phyloP scores from a whole-genome alignment of 208 protist species.

The Acanthamoeba lenticulata region DNA sequence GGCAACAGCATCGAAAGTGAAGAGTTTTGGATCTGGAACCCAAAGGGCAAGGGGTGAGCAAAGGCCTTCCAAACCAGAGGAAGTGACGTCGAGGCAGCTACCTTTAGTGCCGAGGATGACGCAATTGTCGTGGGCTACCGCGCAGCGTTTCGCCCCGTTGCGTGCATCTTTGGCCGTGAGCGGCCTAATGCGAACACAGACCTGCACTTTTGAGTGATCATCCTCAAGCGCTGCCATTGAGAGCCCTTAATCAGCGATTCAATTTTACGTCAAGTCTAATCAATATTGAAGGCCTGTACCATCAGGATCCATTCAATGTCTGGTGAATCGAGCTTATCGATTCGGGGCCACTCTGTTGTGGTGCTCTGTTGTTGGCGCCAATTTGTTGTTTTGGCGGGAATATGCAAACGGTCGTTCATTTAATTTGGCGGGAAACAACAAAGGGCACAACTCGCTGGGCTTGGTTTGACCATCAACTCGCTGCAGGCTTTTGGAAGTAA shows the following conservation, averaged over 20 bases:
- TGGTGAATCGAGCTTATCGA: too few relatives aligned
- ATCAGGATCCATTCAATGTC: too few relatives aligned
- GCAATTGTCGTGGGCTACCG: background rate
- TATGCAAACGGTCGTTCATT: too few relatives aligned
- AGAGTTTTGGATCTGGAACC: constrained; percentile 2
- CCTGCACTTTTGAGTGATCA: background rate
- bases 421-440: too few relatives aligned
- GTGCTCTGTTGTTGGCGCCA: too few relatives aligned
- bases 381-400: too few relatives aligned
- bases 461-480: too few relatives aligned
- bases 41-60: background rate
- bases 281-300: too few relatives aligned
- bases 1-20: background rate
- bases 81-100: background rate
- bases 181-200: background rate
- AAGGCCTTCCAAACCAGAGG: background rate
- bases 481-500: constrained; percentile 16
- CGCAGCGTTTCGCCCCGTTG: background rate
- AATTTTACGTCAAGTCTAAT: too few relatives aligned
- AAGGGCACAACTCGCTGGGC: too few relatives aligned
- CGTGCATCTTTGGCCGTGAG: background rate
- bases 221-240: background rate
- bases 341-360: too few relatives aligned
- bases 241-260: too few relatives aligned
- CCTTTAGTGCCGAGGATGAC: background rate